These are phyloP conservation scores for Phytophthora sojae DNA, from an alignment of 352 stramenopile species.

Conservation along the genomic window DNA sequence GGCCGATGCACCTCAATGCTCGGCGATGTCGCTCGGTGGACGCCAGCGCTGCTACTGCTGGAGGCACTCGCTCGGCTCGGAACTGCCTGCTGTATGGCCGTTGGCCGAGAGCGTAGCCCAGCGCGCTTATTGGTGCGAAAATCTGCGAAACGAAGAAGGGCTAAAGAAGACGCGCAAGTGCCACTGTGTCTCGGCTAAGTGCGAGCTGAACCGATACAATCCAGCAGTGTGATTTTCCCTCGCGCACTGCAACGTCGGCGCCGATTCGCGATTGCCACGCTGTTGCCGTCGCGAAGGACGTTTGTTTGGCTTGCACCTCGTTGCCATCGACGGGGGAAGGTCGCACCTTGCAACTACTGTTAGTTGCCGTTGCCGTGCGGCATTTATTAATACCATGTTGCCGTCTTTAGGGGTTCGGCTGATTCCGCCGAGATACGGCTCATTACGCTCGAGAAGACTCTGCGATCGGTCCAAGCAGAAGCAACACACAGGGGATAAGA, in stretches of 20 bases:
- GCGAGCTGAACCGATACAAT: slow-evolving; percentile 34
- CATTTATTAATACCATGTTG: no score
- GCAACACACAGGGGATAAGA: no score
- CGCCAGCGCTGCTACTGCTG: slow-evolving; percentile 35
- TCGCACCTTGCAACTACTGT: no score
- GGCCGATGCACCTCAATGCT: slow-evolving; percentile 32
- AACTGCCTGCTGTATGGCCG: slow-evolving; percentile 26
- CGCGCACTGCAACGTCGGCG: slow-evolving; percentile 4
- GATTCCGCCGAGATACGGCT: no score
- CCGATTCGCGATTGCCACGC: not conserved
- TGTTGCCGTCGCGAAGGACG: no score
- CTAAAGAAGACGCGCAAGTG: slow-evolving; percentile 32
- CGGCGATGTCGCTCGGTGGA: slow-evolving; percentile 40
- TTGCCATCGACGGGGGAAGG: no score
- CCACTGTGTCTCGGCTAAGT: slow-evolving; percentile 32
- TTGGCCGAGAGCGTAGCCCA: slow-evolving; percentile 28
- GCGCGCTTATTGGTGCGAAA: slow-evolving; percentile 24
- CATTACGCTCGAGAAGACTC: not conserved
- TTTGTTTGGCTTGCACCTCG: no score
- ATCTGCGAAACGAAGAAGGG: slow-evolving; percentile 30
- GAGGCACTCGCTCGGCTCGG: slow-evolving; percentile 14
- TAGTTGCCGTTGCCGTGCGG: not conserved
- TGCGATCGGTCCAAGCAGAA: slow-evolving; percentile 3
- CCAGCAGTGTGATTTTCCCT: slow-evolving; percentile 13
- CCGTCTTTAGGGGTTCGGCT: no score